A percentile compares a stretch with the other conserved stretches of the same genome.
These are phyloP conservation scores for Dothideomycetidae sp. DNA, from an alignment of 2,329 filamentous ascomycete genomes.

Conservation along the genomic window DNA sequence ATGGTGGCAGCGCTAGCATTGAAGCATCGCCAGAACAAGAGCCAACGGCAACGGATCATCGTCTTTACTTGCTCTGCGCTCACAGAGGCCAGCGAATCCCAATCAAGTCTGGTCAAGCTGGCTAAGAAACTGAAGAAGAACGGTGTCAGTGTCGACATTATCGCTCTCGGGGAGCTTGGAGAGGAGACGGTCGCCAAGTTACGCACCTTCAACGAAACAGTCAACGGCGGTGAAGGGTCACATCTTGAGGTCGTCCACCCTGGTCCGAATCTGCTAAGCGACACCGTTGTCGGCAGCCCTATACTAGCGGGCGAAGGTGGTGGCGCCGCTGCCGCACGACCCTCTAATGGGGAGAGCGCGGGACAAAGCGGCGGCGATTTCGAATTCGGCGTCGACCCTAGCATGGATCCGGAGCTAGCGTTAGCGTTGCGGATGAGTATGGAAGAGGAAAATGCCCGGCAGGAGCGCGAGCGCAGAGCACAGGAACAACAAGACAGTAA, in stretches of 20 bases:
- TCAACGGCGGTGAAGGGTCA: conserved; percentile 83
- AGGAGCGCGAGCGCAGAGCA: conserved; percentile 72
- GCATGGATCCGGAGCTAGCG: conserved; percentile 82
- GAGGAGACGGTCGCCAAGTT: conserved; percentile 82
- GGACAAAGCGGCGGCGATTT: conserved; percentile 51
- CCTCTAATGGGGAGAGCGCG: conserved; percentile 34
- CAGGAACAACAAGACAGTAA: conserved; percentile 53
- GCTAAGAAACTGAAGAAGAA: conserved; percentile 99
- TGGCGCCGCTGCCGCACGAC: conserved; percentile 40
- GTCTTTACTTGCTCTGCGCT: conserved; percentile 93
- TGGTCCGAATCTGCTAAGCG: conserved; percentile 80
- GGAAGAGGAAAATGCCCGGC: conserved; percentile 91
- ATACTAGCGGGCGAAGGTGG: conserved; percentile 75
- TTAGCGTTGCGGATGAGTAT: conserved; percentile 92
- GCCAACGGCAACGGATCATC: conserved; percentile 90
- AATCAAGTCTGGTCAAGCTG: conserved; percentile 75
- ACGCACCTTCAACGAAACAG: conserved; percentile 79
- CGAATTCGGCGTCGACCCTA: conserved; percentile 82
- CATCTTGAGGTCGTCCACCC: conserved; percentile 83
- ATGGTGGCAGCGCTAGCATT: conserved; percentile 92
- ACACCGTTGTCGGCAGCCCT: conserved; percentile 76
- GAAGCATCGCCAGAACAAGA: conserved; percentile 96
- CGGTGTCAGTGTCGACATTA: conserved; percentile 84
- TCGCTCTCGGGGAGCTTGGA: conserved; percentile 86
- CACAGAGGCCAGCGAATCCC: conserved; percentile 70